These are phyloP conservation scores for Kluyveromyces sp. DNA, from an alignment of 1,139 yeast genomes.

Conservation along the genomic window DNA sequence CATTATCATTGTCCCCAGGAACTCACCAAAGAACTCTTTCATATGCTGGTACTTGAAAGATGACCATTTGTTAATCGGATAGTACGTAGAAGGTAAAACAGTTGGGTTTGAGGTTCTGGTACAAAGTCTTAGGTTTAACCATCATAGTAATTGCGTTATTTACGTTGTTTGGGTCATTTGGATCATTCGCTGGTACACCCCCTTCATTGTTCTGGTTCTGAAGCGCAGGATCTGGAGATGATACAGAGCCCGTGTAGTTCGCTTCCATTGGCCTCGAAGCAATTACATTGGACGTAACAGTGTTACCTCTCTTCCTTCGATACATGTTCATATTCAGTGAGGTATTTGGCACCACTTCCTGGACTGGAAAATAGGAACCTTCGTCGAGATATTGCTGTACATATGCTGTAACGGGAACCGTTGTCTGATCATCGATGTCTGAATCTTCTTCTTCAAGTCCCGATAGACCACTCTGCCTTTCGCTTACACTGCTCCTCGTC, in stretches of 20 bases:
- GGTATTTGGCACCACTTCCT: constrained; percentile 28
- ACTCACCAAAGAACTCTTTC: constrained; percentile 38
- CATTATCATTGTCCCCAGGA: constrained; percentile 40
- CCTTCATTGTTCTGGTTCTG: constrained; percentile 4
- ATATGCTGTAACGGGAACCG: constrained; percentile 16
- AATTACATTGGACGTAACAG: constrained; percentile 2
- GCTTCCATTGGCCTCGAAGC: constrained; percentile 1
- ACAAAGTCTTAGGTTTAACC: constrained; percentile 30
- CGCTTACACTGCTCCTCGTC: neutral
- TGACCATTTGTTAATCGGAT: constrained; percentile 31
- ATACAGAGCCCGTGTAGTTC: constrained; percentile 8
- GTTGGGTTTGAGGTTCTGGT: constrained; percentile 32
- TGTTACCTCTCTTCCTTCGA: constrained; percentile 1
- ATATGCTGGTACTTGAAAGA: constrained; percentile 23
- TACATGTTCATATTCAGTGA: constrained; percentile 15
- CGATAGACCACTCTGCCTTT: neutral
- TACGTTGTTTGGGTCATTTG: constrained; percentile 1
- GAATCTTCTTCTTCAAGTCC: neutral
- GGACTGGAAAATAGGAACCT: constrained; percentile 19
- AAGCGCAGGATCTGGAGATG: neutral
- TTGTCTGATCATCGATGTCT: constrained; percentile 5
- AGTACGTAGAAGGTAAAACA: constrained; percentile 31
- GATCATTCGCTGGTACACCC: neutral
- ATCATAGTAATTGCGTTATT: constrained; percentile 21
- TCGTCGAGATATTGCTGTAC: constrained; percentile 22